A percentile compares a stretch with the other conserved stretches of the same genome.
Conservation (phyloP, 805 yeast species). For the Tetrapisispora pingtungensis region DNA sequence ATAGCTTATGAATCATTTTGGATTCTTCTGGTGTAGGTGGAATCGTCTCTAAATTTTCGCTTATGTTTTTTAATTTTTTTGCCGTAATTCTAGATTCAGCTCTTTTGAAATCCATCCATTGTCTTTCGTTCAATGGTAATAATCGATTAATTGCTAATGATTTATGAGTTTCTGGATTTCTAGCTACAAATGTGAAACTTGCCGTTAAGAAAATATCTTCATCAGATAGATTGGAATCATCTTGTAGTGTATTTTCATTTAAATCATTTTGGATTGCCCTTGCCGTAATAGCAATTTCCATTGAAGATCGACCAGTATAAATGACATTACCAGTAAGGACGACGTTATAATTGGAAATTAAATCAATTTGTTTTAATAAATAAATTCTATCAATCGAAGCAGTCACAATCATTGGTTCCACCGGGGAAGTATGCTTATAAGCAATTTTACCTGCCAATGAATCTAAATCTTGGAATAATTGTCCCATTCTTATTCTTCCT, state of each 20-base stretch:
- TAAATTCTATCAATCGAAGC: slow-evolving; percentile 90
- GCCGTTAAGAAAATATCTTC: slow-evolving; percentile 76
- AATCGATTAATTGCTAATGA: slow-evolving; percentile 79
- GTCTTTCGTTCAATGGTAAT: slow-evolving; percentile 62
- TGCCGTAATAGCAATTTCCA: slow-evolving; percentile 90
- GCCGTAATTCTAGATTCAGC: slow-evolving; percentile 87
- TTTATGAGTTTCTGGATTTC: slow-evolving; percentile 86
- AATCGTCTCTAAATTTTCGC: slow-evolving; percentile 46
- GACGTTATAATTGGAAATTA: slow-evolving; percentile 62
- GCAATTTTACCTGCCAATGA: slow-evolving; percentile 92
- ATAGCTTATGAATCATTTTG: slow-evolving; percentile 63
- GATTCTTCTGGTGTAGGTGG: slow-evolving; percentile 76
- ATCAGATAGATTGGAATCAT: slow-evolving; percentile 30
- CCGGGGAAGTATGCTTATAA: slow-evolving; percentile 86
- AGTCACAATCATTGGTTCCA: slow-evolving; percentile 90
- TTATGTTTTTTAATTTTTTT: slow-evolving; percentile 67
- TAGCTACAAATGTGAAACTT: slow-evolving; percentile 88
- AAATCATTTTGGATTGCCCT: slow-evolving; percentile 57
- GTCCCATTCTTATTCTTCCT: slow-evolving; percentile 89
- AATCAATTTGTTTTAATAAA: slow-evolving; percentile 76
- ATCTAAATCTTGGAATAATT: slow-evolving; percentile 86
- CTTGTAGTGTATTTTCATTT: slow-evolving; percentile 35
- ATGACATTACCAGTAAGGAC: slow-evolving; percentile 84
- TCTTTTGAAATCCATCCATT: slow-evolving; percentile 74
- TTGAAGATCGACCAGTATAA: slow-evolving; percentile 90